Evolutionary conservation across 179 eudicot genomes (phyloP).

Genomic region (Pouteria campechiana): DNA sequence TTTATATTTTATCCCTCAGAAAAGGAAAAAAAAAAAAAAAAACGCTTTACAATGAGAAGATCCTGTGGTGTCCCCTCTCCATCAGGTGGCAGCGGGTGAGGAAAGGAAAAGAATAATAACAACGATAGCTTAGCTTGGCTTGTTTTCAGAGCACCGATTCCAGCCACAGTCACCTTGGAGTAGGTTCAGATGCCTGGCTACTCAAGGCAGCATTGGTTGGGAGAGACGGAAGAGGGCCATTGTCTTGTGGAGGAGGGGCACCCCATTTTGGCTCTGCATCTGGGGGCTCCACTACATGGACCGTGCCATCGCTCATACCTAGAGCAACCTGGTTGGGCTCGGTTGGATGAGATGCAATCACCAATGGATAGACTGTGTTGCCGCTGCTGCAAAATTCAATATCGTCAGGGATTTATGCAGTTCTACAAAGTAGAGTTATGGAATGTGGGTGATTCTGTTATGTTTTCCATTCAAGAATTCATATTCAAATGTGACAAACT

Average conservation of each 20-base stretch:
- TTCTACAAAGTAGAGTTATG: no score
- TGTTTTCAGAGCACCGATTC: no score
- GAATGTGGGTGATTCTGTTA: no score
- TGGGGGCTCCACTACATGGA: conserved; percentile 43
- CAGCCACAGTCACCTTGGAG: conserved; percentile 45
- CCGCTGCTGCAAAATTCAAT: conserved; percentile 14
- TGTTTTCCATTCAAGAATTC: no score
- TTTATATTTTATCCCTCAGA: no score
- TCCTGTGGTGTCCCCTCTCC: no score
- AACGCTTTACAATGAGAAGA: no score
- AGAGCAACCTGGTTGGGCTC: conserved; percentile 44
- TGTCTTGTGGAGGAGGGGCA: conserved; percentile 21
- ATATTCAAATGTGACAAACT: no score
- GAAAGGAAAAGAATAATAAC: no score
- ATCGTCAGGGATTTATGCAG: neutral
- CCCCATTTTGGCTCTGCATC: conserved; percentile 48
- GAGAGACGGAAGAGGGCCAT: conserved; percentile 28
- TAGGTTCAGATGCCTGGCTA: conserved; percentile 44
- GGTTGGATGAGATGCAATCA: conserved; percentile 45
- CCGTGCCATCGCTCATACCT: conserved; percentile 54
- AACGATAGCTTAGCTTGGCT: no score
- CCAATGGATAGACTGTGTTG: conserved; percentile 27
- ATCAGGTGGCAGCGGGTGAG: no score
- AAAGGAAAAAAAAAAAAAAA: no score
- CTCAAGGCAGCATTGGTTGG: conserved; percentile 37